Evolutionary conservation across 495 filamentous ascomycete genomes (phyloP), one percentile per base, ranked within the genome.

Genomic region (Astrocystis sublimbata): DNA sequence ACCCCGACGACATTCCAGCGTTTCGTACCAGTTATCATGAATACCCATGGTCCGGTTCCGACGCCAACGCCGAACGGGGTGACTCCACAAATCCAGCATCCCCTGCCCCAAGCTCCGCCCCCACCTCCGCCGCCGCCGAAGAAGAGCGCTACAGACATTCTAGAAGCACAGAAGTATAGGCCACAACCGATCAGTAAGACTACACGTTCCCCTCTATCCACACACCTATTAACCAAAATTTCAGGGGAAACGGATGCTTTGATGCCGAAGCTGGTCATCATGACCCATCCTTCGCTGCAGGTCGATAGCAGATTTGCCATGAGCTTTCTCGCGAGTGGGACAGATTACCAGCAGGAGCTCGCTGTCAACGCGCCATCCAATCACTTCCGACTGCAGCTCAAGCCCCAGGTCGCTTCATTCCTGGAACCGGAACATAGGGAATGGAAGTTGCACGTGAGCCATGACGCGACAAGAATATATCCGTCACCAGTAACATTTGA

Each of bases 321-420:
- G 31, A 77, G 85, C 42, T 73, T 93, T 43, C 79, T 83, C 0
- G 83, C 91, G 3, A 84, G 87, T 47, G 66, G 82, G 1, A 85
- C 77, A 30, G 68, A 85, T 56, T 77, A 83, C 15, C 88, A 91
- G 57, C 88, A 92, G 61, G 88, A 85, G 19, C 70, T 91, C 46
- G 87, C 88, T 6, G 71, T 92, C 24, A 85, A 83, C 45, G 75
- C 92, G 9, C 87, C 88, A 1, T 62, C 80, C 2, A 81, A 78
- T 9, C 85, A 92, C 62, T 81, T 81, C 68, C 84, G 84, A 58
- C 67, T 93, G 33, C 87, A 90, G 57, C 78, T 93, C 47, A 78
- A 78, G 26, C 87, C 88, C 0, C 81, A 79, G 7, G 72, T 93
- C 33, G 80, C 83, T 1, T 60, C 81, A 21, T 78, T 78, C 33